phyloP scores from a whole-genome alignment of 2,329 filamentous ascomycete genomes.

The Pestalotiopsis sp. region DNA sequence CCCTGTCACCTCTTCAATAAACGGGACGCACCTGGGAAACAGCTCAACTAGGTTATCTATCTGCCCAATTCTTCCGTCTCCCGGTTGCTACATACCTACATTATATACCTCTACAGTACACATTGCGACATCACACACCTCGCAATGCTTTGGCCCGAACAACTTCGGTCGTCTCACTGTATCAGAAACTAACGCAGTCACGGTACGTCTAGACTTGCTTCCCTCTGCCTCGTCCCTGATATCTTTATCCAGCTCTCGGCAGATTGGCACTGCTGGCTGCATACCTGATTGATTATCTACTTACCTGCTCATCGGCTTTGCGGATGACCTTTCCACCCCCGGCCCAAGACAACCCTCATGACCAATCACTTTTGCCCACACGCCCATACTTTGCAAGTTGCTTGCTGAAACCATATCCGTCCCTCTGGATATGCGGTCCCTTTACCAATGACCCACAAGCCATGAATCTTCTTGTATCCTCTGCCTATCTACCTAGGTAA shows the following conservation, averaged over 20 bases:
- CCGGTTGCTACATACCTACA: not conserved
- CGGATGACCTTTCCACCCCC: conserved; percentile 31
- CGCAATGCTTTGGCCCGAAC: conserved; percentile 6
- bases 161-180: not conserved
- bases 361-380: conserved; percentile 29
- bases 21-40: not conserved
- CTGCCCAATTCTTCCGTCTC: conserved; percentile 12
- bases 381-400: conserved; percentile 16
- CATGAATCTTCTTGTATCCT: not conserved
- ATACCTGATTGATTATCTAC: conserved; percentile 20
- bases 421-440: conserved; percentile 21
- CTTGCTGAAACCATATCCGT: conserved; percentile 24
- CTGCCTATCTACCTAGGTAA: not conserved
- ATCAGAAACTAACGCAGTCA: conserved; percentile 1
- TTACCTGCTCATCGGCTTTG: conserved; percentile 27
- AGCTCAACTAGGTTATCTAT: not conserved
- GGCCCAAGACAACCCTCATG: conserved; percentile 17
- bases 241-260: conserved; percentile 30
- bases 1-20: not conserved
- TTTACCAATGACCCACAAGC: conserved; percentile 28
- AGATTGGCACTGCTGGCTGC: conserved; percentile 21
- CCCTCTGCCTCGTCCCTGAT: conserved; percentile 19
- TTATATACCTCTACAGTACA: not conserved
- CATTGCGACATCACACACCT: conserved; percentile 10
- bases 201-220: conserved; percentile 12